Percentiles rank a stretch among this genome's conserved stretches.
phyloP scores from a whole-genome alignment of 345 rosid genomes.

The Firmiana major region DNA sequence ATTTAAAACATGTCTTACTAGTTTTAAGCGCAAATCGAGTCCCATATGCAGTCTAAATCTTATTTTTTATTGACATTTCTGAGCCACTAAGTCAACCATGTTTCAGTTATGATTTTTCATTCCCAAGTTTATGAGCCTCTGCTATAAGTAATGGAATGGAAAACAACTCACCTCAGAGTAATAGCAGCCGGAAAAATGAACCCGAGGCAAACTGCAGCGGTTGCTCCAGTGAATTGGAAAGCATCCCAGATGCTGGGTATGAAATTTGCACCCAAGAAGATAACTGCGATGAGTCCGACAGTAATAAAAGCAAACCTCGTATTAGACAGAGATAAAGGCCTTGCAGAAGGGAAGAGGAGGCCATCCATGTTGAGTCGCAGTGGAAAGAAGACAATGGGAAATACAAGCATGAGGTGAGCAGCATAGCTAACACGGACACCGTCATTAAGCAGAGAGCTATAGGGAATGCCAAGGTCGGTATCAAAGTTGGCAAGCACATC shows the following conservation, averaged over 20 bases:
- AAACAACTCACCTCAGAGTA: conserved; percentile 59
- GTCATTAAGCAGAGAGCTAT: conserved; percentile 58
- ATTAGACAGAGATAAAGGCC: conserved; percentile 50
- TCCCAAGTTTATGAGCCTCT: neutral
- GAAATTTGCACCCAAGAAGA: conserved; percentile 78
- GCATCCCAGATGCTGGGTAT: conserved; percentile 99
- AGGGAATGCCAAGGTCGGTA: conserved; percentile 71
- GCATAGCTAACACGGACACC: conserved; percentile 87
- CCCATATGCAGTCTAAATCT: neutral
- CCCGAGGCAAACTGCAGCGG: conserved; percentile 86
- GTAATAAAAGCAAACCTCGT: conserved; percentile 68
- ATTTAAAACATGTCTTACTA: neutral
- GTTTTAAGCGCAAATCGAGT: neutral
- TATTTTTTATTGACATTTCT: neutral
- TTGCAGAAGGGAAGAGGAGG: conserved; percentile 71
- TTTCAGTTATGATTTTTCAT: neutral
- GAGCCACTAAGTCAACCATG: neutral
- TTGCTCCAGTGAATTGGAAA: conserved; percentile 95
- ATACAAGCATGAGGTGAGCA: conserved; percentile 89
- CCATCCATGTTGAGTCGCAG: conserved; percentile 79
- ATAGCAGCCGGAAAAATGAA: conserved; percentile 91
- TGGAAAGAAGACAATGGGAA: conserved; percentile 82
- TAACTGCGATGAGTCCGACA: conserved; percentile 46
- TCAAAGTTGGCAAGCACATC: conserved; percentile 96
- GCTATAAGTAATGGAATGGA: neutral